Percentiles rank a stretch among this genome's conserved stretches.
phyloP scores from a whole-genome alignment of 1,284 basidiomycete genomes.

The Kwoniella shivajii region DNA sequence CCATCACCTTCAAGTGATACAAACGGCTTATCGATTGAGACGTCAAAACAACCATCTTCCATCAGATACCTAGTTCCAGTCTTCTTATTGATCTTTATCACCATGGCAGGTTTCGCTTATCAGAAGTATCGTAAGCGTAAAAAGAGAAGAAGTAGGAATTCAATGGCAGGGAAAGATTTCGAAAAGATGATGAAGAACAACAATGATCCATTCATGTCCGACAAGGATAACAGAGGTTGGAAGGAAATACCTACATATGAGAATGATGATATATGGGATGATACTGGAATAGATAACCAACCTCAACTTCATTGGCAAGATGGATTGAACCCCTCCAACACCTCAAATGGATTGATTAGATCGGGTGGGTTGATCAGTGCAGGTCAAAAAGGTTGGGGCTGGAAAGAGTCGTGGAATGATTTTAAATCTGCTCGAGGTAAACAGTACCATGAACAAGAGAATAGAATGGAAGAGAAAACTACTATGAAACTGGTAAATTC shows the following conservation, averaged over 20 bases:
- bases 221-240: not conserved
- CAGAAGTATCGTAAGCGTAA: slow-evolving; percentile 16
- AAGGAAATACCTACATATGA: slow-evolving; percentile 1
- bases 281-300: slow-evolving; percentile 7
- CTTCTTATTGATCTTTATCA: slow-evolving; percentile 28
- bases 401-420: slow-evolving; percentile 18
- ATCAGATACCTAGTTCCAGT: slow-evolving; percentile 27
- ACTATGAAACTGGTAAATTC: slow-evolving; percentile 27
- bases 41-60: slow-evolving; percentile 15
- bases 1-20: not conserved
- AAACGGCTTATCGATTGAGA: not conserved
- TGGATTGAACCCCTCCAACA: not conserved
- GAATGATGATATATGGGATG: slow-evolving; percentile 16
- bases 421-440: slow-evolving; percentile 26
- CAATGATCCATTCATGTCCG: slow-evolving; percentile 1
- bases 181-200: slow-evolving; percentile 1
- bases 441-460: not conserved
- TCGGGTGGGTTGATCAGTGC: slow-evolving; percentile 9
- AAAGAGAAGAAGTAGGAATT: not conserved
- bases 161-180: slow-evolving; percentile 5
- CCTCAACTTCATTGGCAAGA: not conserved
- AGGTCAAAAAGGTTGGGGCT: slow-evolving; percentile 19
- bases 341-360: not conserved
- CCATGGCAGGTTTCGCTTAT: slow-evolving; percentile 18
- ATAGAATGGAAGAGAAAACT: slow-evolving; percentile 10